These are phyloP conservation scores for Penicillium sclerotigenum DNA, from an alignment of 2,329 filamentous ascomycete species.

Conservation along the genomic window DNA sequence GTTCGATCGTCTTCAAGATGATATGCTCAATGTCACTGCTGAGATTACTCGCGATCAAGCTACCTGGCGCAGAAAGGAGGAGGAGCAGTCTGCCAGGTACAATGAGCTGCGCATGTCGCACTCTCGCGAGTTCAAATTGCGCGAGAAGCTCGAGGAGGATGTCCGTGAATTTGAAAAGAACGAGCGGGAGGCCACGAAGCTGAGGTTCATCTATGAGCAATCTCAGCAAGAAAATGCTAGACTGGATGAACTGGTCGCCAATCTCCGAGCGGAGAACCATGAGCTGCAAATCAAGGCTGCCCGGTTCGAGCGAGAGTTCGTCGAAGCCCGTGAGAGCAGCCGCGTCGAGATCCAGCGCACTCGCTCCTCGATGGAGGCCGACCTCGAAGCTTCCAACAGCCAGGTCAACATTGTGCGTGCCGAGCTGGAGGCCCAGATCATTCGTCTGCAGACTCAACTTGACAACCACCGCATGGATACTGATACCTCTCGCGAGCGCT, in stretches of 20 bases:
- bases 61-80: constrained; percentile 66
- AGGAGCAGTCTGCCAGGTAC: constrained; percentile 54
- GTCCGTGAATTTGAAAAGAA: constrained; percentile 62
- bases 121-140: constrained; percentile 66
- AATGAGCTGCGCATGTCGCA: constrained; percentile 55
- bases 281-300: constrained; percentile 67
- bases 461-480: constrained; percentile 75
- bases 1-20: constrained; percentile 79
- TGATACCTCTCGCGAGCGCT: constrained; percentile 74
- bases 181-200: constrained; percentile 73
- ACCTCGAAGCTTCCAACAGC: constrained; percentile 79
- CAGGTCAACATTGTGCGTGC: constrained; percentile 80
- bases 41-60: constrained; percentile 82
- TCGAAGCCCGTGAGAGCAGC: constrained; percentile 76
- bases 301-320: constrained; percentile 74
- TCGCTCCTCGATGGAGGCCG: constrained; percentile 72
- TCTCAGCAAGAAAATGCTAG: constrained; percentile 59
- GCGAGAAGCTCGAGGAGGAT: constrained; percentile 59
- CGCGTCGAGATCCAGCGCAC: constrained; percentile 77
- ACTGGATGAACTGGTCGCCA: constrained; percentile 56
- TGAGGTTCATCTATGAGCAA: constrained; percentile 74
- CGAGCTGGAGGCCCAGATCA: constrained; percentile 76
- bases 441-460: constrained; percentile 68
- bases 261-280: constrained; percentile 56
- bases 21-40: constrained; percentile 74